These are phyloP conservation scores for Solanum hybrid DNA, from an alignment of 305 asterid genomes.

Conservation along the genomic window DNA sequence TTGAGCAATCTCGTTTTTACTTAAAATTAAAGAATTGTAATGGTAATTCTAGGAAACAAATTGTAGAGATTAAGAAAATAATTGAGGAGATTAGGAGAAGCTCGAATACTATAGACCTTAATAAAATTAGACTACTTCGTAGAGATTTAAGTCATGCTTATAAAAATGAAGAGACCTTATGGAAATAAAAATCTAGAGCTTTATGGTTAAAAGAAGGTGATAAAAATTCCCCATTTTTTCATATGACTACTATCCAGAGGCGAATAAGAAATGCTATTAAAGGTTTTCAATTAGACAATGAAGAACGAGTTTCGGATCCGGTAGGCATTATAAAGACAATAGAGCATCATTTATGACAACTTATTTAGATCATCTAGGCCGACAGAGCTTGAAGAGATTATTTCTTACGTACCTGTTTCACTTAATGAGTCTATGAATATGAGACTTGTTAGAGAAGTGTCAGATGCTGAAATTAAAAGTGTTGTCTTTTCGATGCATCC, in stretches of 20 bases:
- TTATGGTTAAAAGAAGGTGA: neutral
- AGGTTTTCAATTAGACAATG: neutral
- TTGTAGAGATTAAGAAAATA: neutral
- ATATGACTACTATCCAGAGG: neutral
- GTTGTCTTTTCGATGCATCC: neutral
- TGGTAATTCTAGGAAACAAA: neutral
- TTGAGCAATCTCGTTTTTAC: neutral
- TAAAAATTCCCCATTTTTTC: neutral
- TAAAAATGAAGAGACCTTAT: neutral
- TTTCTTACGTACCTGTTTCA: neutral
- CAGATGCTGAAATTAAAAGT: neutral
- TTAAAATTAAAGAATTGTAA: neutral
- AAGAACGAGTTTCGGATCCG: neutral
- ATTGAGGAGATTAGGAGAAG: neutral
- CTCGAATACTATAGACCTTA: neutral
- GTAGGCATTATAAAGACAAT: neutral
- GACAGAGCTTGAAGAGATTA: neutral
- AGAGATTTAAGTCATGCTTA: neutral
- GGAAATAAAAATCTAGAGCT: neutral
- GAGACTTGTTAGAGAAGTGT: neutral
- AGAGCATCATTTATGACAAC: neutral
- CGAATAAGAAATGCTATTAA: neutral
- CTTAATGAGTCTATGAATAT: neutral
- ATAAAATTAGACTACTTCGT: neutral
- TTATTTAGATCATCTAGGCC: neutral